These are phyloP conservation scores for Eurotiales sp. DNA, from an alignment of 2,329 filamentous ascomycete genomes.

Conservation along the genomic window DNA sequence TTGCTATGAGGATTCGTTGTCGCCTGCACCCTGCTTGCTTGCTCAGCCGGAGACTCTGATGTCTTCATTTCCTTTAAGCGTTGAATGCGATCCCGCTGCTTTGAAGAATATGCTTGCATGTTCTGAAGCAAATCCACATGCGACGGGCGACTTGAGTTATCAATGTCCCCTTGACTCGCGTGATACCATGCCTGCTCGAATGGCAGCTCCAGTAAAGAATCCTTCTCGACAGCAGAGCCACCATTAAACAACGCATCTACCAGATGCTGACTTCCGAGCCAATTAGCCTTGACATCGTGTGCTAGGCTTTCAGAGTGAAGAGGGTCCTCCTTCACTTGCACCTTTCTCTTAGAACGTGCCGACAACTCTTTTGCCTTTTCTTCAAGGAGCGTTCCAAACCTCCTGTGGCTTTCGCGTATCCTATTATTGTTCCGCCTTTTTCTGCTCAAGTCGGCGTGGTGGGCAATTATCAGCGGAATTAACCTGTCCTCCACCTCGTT, in stretches of 20 bases:
- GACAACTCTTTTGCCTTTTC: conserved; percentile 58
- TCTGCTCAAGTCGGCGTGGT: conserved; percentile 63
- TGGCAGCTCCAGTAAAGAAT: conserved; percentile 61
- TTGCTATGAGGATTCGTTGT: conserved; percentile 11
- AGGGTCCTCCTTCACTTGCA: conserved; percentile 32
- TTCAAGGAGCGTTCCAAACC: conserved; percentile 63
- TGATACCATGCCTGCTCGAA: conserved; percentile 71
- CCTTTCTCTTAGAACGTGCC: conserved; percentile 25
- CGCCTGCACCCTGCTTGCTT: background rate
- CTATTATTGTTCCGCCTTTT: conserved; percentile 59
- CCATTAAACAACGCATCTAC: conserved; percentile 67
- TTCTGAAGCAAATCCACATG: conserved; percentile 55
- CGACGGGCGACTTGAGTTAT: conserved; percentile 27
- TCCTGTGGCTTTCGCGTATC: conserved; percentile 55
- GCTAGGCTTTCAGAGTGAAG: conserved; percentile 34
- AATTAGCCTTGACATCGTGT: conserved; percentile 63
- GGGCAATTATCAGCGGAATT: conserved; percentile 66
- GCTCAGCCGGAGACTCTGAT: conserved; percentile 21
- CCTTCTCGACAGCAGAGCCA: conserved; percentile 54
- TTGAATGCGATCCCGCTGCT: conserved; percentile 64
- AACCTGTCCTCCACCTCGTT: conserved; percentile 42
- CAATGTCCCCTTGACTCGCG: conserved; percentile 57
- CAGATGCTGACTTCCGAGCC: conserved; percentile 75
- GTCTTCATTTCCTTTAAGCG: conserved; percentile 69
- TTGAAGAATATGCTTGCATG: conserved; percentile 63